Conservation (phyloP, 805 yeast species). For the Zygoascus tannicola region DNA sequence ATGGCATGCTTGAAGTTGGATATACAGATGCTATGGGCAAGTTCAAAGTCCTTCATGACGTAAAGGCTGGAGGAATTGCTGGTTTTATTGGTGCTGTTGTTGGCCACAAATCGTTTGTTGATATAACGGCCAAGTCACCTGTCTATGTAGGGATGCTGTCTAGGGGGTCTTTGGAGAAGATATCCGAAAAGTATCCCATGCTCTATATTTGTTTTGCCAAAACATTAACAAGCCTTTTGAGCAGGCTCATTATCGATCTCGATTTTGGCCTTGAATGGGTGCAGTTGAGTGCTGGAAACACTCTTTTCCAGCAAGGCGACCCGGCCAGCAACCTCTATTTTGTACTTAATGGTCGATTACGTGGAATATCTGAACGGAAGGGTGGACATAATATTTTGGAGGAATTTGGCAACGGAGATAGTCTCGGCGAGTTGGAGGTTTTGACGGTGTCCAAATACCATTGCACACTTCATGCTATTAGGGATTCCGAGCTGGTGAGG, state of each 20-base stretch:
- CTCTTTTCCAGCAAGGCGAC: slow-evolving; percentile 72
- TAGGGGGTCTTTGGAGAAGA: slow-evolving; percentile 47
- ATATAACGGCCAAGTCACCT: slow-evolving; percentile 51
- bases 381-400: slow-evolving; percentile 37
- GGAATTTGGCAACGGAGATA: slow-evolving; percentile 90
- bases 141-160: slow-evolving; percentile 66
- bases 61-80: slow-evolving; percentile 71
- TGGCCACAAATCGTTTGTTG: slow-evolving; percentile 70
- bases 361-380: slow-evolving; percentile 39
- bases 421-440: slow-evolving; percentile 92
- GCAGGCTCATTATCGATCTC: slow-evolving; percentile 57
- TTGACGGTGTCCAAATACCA: slow-evolving; percentile 67
- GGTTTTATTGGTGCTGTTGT: slow-evolving; percentile 78
- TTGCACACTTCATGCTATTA: slow-evolving; percentile 66
- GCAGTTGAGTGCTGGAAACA: slow-evolving; percentile 77
- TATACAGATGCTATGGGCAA: slow-evolving; percentile 30
- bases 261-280: slow-evolving; percentile 96
- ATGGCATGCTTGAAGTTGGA: slow-evolving; percentile 63
- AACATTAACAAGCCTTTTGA: slow-evolving; percentile 55
- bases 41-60: slow-evolving; percentile 38
- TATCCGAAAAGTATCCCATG: slow-evolving; percentile 68
- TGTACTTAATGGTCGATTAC: slow-evolving; percentile 77
- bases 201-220: slow-evolving; percentile 72
- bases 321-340: slow-evolving; percentile 85
- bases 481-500: slow-evolving; percentile 91